A percentile compares a stretch with the other conserved stretches of the same genome.
Evolutionary conservation across 345 rosid species (phyloP).

Genomic region (Aquilaria malaccensis): DNA sequence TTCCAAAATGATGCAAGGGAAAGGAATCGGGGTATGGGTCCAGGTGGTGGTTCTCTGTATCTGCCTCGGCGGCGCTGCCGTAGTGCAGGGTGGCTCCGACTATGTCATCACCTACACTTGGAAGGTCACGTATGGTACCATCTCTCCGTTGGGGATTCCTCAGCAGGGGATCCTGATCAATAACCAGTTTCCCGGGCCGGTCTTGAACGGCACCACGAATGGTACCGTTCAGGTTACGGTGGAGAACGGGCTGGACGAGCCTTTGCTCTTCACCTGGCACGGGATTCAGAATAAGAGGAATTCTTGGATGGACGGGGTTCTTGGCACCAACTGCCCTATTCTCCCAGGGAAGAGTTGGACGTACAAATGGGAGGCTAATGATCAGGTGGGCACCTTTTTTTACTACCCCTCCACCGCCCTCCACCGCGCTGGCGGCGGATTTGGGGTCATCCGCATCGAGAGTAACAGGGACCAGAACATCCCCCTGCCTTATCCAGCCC

Average conservation of each 20-base stretch:
- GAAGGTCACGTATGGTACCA: conserved; percentile 73
- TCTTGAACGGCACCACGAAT: conserved; percentile 68
- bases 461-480: conserved; percentile 52
- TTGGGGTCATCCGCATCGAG: conserved; percentile 59
- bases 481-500: conserved; percentile 59
- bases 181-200: conserved; percentile 71
- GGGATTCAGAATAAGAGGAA: conserved; percentile 86
- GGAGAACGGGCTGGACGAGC: conserved; percentile 74
- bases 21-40: too few species aligned
- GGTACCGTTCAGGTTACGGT: conserved; percentile 66
- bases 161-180: conserved; percentile 78
- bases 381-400: conserved; percentile 74
- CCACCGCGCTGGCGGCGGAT: conserved; percentile 59
- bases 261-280: conserved; percentile 65
- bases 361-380: conserved; percentile 77
- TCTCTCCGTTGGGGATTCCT: conserved; percentile 68
- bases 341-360: conserved; percentile 63
- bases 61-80: background rate
- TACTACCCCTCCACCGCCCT: conserved; percentile 47
- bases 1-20: too few species aligned
- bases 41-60: background rate
- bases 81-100: conserved; percentile 47
- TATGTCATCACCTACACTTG: conserved; percentile 63
- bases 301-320: conserved; percentile 73
- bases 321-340: conserved; percentile 74